Percentiles rank a stretch among this genome's conserved stretches.
Evolutionary conservation across 495 filamentous ascomycete species (phyloP).

Genomic region (Pyrenula massariospora): DNA sequence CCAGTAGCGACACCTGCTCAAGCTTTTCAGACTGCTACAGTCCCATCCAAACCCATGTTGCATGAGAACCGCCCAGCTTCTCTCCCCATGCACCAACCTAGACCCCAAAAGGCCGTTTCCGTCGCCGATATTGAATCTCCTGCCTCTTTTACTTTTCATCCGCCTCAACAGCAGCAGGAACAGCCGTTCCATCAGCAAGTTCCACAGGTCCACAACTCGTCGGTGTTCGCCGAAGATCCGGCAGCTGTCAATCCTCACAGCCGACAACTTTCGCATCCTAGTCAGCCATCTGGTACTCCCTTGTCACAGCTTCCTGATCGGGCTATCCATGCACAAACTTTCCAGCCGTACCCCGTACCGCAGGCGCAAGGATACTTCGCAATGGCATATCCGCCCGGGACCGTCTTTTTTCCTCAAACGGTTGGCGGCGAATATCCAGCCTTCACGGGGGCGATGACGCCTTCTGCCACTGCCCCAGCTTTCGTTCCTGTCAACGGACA

Average conservation of each 20-base stretch:
- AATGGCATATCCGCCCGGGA: constrained; percentile 40
- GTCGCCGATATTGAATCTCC: constrained; percentile 91
- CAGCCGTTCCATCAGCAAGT: constrained; percentile 92
- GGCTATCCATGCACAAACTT: constrained; percentile 83
- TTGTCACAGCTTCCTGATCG: constrained; percentile 91
- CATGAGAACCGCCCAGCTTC: constrained; percentile 64
- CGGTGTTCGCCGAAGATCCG: constrained; percentile 39
- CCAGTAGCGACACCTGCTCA: constrained; percentile 4
- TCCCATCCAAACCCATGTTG: constrained; percentile 56
- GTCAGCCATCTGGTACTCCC: constrained; percentile 74
- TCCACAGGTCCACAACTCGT: constrained; percentile 53
- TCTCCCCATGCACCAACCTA: constrained; percentile 91
- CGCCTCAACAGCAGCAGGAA: constrained; percentile 58
- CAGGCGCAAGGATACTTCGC: constrained; percentile 49
- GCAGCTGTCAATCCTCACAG: constrained; percentile 40
- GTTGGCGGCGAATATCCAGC: neutral
- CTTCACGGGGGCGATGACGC: neutral
- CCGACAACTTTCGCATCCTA: constrained; percentile 62
- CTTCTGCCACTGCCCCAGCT: constrained; percentile 38
- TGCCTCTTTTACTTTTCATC: constrained; percentile 49
- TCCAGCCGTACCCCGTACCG: constrained; percentile 64
- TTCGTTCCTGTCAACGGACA: constrained; percentile 39
- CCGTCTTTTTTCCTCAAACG: constrained; percentile 41
- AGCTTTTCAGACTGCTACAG: constrained; percentile 19
- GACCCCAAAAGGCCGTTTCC: constrained; percentile 88